Evolutionary conservation across 1,139 yeast species (phyloP).

Genomic region (Candida tetrigidarum): DNA sequence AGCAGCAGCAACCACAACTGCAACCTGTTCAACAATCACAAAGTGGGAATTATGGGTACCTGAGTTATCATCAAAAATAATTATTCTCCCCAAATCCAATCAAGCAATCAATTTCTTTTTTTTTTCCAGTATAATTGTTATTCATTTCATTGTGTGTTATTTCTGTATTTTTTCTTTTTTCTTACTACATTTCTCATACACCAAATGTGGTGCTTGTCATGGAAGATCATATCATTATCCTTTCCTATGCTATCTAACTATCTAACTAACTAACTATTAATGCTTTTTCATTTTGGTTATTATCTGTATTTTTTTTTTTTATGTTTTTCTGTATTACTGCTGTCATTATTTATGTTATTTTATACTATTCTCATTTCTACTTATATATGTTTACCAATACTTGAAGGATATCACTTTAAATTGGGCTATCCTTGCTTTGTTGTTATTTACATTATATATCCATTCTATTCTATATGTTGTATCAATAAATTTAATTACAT

Average conservation of each 20-base stretch:
- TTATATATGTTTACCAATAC: not conserved
- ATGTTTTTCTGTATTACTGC: constrained; percentile 10
- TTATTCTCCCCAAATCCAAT: not conserved
- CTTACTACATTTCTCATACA: too few relatives aligned
- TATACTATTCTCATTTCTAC: constrained; percentile 1
- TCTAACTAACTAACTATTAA: not conserved
- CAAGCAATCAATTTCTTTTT: not conserved
- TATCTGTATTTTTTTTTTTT: constrained; percentile 8
- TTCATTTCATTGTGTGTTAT: constrained; percentile 5
- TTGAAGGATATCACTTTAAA: not conserved
- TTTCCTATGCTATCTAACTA: constrained; percentile 1
- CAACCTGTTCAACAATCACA: constrained; percentile 1
- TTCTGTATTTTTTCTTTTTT: constrained; percentile 3
- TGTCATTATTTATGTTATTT: constrained; percentile 6
- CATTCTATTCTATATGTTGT: not conserved
- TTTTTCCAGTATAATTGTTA: not conserved
- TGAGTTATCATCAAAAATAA: constrained; percentile 33
- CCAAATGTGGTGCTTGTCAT: too few relatives aligned
- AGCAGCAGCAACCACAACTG: constrained; percentile 5
- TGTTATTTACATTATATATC: too few relatives aligned
- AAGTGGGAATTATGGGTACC: constrained; percentile 38
- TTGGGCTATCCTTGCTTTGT: not conserved
- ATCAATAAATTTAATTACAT: not conserved
- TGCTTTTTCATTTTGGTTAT: constrained; percentile 1
- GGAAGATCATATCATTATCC: constrained; percentile 6